Conservation (phyloP, 306 rosid genomes). For the Erythrophleum fordii region DNA sequence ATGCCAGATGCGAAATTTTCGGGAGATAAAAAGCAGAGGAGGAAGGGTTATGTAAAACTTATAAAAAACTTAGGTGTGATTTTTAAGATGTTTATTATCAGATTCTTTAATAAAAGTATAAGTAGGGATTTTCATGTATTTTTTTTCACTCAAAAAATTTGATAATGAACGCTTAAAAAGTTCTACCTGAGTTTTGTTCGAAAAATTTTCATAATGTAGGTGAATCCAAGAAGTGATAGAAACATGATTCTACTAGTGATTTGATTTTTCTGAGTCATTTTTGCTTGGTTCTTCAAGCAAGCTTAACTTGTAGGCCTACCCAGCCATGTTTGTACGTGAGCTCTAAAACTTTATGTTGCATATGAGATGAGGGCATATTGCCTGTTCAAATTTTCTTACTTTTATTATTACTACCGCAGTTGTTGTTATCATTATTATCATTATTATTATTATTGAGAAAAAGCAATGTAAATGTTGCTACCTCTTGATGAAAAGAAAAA, state of each 20-base stretch:
- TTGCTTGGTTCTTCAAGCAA: constrained; percentile 17
- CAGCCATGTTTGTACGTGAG: background rate
- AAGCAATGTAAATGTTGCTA: no score
- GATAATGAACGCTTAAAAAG: background rate
- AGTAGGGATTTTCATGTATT: background rate
- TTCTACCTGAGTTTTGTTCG: background rate
- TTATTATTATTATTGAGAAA: no score
- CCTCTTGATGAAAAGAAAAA: no score
- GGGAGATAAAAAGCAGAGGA: background rate
- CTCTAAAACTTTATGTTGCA: background rate
- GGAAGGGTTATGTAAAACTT: background rate
- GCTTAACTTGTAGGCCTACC: background rate
- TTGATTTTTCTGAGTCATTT: constrained; percentile 27
- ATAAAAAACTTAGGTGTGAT: background rate
- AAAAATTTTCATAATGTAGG: background rate
- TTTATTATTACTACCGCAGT: no score
- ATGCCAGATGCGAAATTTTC: background rate
- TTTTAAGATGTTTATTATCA: background rate
- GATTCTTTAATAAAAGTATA: background rate
- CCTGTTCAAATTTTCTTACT: no score
- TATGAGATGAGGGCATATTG: background rate
- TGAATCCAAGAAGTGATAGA: constrained; percentile 14
- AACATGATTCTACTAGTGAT: constrained; percentile 13
- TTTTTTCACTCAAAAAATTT: background rate
- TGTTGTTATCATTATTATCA: no score